Evolutionary conservation across 202 grass and related monocot genomes (phyloP), one percentile per base, ranked within the genome.

Genomic region (Cymbopogon flexuosus): DNA sequence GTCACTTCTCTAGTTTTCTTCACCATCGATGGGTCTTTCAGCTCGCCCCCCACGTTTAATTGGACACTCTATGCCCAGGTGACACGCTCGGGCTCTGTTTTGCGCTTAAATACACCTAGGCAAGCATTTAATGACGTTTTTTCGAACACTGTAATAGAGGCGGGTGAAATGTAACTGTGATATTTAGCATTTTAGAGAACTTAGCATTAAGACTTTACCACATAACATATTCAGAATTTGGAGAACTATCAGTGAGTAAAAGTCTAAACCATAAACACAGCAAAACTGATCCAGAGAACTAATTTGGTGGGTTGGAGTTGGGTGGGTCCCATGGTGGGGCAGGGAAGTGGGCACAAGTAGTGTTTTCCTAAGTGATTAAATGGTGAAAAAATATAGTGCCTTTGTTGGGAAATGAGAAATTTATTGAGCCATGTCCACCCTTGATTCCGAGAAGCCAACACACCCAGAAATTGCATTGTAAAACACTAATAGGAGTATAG

Each of bases 201-300:
- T 87, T 65, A 65, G 24, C 59, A 8, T 31, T 21, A 72, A 60
- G 15, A 67, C 51, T 45, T 57, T 72, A 65, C n/a, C 46, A 33
- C 19, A 47, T 47, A 67, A 7, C n/a, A 54, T 54, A 79, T 37
- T 27, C 27, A 27, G 27, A 27, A 27, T 27, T 24, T 79, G 62
- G 8, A 37, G 11, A 79, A 79, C 2, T 58, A 73, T 58, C 59
- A 34, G 3, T 22, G 5, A 66, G 69, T 59, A 67, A 11, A 68
- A 8, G 39, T 68, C 19, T 15, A 56, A 27, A 79, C n/a, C 5
- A 5, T 18, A 66, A 78, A 51, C 23, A 63, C n/a, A 14, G 15
- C 11, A 27, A 27, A 46, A 79, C 27, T 5, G 42, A 54, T 51
- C 52, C 12, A 5, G 12, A 54, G n/a, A 36, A 13, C 40, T 40